Percentiles rank a stretch among this genome's conserved stretches.
These are phyloP conservation scores for Eudorina sp. DNA, from an alignment of 139 green algal species.

Conservation along the genomic window DNA sequence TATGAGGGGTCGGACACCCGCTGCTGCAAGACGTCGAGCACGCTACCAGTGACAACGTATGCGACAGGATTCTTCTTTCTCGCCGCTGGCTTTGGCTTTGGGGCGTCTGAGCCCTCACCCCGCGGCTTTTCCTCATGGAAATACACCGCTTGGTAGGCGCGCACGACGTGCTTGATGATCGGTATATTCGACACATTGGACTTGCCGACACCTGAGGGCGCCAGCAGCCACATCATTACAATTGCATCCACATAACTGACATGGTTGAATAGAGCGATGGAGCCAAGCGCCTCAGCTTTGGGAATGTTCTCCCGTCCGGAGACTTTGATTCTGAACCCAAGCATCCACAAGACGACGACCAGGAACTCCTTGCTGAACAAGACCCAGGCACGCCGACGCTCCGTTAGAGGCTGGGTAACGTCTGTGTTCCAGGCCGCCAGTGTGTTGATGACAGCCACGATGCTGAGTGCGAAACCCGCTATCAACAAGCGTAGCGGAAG, in stretches of 20 bases:
- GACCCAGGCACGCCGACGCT: neutral
- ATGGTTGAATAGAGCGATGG: constrained; percentile 40
- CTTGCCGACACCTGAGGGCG: constrained; percentile 28
- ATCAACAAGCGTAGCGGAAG: neutral
- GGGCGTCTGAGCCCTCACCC: neutral
- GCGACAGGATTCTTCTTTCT: constrained; percentile 2
- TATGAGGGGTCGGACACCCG: constrained; percentile 30
- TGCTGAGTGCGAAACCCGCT: neutral
- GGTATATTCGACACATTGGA: constrained; percentile 11
- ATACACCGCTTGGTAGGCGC: constrained; percentile 34
- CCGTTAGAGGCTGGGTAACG: constrained; percentile 14
- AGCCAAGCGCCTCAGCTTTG: constrained; percentile 37
- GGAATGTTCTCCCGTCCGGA: constrained; percentile 26
- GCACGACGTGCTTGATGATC: constrained; percentile 24
- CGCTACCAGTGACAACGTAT: constrained; percentile 38
- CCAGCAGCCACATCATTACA: constrained; percentile 29
- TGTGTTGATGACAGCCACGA: constrained; percentile 34
- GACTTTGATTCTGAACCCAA: constrained; percentile 31
- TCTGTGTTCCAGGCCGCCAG: constrained; percentile 3
- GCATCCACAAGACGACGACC: constrained; percentile 27
- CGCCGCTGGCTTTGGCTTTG: neutral
- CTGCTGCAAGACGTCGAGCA: constrained; percentile 33
- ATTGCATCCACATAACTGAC: constrained; percentile 40
- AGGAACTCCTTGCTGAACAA: constrained; percentile 44
- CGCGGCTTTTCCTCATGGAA: constrained; percentile 8